A percentile compares a stretch with the other conserved stretches of the same genome.
These are phyloP conservation scores for Datura wrightii DNA, from an alignment of 257 asterid species.

Conservation along the genomic window DNA sequence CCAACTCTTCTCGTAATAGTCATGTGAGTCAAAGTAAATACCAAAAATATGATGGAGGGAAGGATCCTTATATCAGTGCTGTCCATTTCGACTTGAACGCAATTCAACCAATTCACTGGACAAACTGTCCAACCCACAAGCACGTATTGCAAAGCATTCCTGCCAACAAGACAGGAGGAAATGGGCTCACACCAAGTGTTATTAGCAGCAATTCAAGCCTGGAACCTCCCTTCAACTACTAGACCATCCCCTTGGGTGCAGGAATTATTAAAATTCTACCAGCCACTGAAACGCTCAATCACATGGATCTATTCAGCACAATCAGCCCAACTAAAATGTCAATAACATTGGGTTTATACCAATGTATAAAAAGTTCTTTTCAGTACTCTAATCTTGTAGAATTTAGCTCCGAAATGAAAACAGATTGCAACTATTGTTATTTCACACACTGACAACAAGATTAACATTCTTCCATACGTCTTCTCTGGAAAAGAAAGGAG, in stretches of 20 bases:
- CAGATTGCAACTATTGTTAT: background rate
- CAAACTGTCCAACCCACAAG: slow-evolving; percentile 3
- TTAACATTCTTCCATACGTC: background rate
- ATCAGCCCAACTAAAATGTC: slow-evolving; percentile 8
- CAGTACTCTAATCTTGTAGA: background rate
- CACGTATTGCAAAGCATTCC: background rate
- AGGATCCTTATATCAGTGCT: background rate
- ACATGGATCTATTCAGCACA: background rate
- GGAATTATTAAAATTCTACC: background rate
- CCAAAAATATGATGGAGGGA: background rate
- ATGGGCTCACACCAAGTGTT: background rate
- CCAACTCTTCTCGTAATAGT: background rate
- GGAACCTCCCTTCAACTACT: slow-evolving; percentile 16
- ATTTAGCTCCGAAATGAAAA: background rate
- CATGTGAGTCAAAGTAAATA: background rate
- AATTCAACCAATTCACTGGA: background rate
- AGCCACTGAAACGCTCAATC: background rate
- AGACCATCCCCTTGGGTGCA: background rate
- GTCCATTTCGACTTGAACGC: background rate
- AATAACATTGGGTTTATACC: background rate
- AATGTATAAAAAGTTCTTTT: background rate
- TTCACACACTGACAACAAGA: background rate
- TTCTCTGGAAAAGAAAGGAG: background rate
- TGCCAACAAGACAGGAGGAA: background rate
- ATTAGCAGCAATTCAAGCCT: background rate